phyloP scores from a whole-genome alignment of 352 stramenopile genomes.

The Phytopythium helicoides region DNA sequence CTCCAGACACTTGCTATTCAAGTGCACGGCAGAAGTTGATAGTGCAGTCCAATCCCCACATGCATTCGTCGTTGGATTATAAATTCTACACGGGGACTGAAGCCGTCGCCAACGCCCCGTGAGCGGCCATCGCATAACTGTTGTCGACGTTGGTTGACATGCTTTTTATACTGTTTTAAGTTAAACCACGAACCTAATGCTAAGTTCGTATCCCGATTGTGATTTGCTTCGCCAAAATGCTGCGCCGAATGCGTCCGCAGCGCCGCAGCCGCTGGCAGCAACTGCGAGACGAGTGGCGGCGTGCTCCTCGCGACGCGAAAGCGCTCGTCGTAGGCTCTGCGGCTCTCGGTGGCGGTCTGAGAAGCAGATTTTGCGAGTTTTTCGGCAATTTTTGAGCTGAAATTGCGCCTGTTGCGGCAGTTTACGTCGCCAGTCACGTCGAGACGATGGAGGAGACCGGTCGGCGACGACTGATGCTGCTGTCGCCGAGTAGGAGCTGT shows the following conservation, averaged over 20 bases:
- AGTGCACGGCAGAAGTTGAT: too few species aligned
- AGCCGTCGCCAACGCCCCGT: too few species aligned
- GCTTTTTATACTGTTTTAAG: too few species aligned
- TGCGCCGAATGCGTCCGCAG: not conserved
- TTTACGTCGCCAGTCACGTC: constrained; percentile 41
- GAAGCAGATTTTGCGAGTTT: too few species aligned
- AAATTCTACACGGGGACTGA: too few species aligned
- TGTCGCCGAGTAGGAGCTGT: constrained; percentile 35
- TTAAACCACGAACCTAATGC: too few species aligned
- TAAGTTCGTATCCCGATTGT: too few species aligned
- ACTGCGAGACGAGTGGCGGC: constrained; percentile 5
- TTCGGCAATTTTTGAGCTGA: not conserved
- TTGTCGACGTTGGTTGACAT: too few species aligned
- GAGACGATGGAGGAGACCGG: constrained; percentile 65
- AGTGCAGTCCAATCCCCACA: too few species aligned
- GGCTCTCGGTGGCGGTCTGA: constrained; percentile 6
- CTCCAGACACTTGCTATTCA: too few species aligned
- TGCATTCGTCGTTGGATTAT: too few species aligned
- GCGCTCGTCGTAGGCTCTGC: not conserved
- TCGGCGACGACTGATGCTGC: constrained; percentile 59
- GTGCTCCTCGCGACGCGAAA: not conserved
- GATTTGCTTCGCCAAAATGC: not conserved
- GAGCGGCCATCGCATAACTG: too few species aligned
- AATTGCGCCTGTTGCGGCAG: constrained; percentile 5
- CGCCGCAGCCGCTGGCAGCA: not conserved